Base-by-base conservation (phyloP, 306 rosid species). In the Citrullus amarus region DNA sequence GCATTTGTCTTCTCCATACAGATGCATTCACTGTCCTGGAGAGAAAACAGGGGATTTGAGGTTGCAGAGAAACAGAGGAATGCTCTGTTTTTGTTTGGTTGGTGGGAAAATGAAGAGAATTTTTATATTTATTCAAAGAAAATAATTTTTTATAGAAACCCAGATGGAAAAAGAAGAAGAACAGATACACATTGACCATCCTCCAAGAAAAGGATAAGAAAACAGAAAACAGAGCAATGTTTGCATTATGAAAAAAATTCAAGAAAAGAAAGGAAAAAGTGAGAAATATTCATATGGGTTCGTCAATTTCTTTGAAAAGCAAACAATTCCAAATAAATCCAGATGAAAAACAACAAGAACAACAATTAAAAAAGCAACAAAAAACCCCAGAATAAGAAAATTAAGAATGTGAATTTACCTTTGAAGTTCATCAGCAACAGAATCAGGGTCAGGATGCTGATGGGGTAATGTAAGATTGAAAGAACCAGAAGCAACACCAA, bases 391-490 rank as follows among this genome's bases (percentile, higher is more conserved):
- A 16, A 51, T 18, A 75, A 28, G 15, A 43, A 6, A 13, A 3
- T 68, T 4, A 50, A 41, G 54, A n/a, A 13, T 66, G 28, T 25
- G 54, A 61, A n/a, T 16, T 83, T 84, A 91, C 96, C 89, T 78
- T 76, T 91, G 96, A 71, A 91, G 83, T 55, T 86, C 87, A 0
- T 79, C 80, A 77, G 86, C 91, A 16, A 91, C 88, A 48, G 88
- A 69, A 73, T 91, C 93, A 51, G 96, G 96, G 84, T 81, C 48
- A 50, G 90, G 91, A 59, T 91, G 93, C 54, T 89, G 96, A 79
- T 91, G 90, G 79, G 90, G 90, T n/a, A 89, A 78, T 69, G 85
- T 79, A 65, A 86, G 89, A 57, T 87, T 91, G 81, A 79, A 73
- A 32, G 78, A n/a, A 43, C 90, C 91, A 39, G 71, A 73, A 61